Base-by-base conservation (phyloP, 2,329 filamentous ascomycete genomes). In the Coniella vitis region DNA sequence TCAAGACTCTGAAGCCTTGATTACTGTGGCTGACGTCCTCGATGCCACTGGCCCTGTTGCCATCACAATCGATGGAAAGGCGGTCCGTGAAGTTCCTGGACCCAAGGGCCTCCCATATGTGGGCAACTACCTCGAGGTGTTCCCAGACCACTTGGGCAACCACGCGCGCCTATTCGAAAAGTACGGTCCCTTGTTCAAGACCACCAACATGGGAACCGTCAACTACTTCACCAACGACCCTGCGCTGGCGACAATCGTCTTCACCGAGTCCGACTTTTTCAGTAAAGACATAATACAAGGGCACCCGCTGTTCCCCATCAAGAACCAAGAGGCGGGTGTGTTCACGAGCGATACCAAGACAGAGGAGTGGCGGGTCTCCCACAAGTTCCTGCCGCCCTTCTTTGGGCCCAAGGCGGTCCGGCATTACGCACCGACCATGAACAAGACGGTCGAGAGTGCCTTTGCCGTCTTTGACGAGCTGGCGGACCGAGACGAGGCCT, bases 371-470 rank as follows among this genome's bases (percentile, higher is more conserved):
- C 59, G 61, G 20, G 56, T 71, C 0, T 71, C 74, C 0, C 81
- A 83, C 66, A 84, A 83, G 59, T 84, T 82, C 60, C 55, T 83
- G 1, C 77, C 79, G 0, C 78, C 80, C 0, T 74, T 76, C 0
- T 64, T 83, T 10, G 72, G 72, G 0, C 78, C 79, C 29, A 81
- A 79, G 57, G 79, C 79, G 0, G 77, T 83, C 4, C 67, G 74
- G 1, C 79, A 83, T 55, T 83, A 83, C 52, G 71, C 76, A 0
- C 77, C 79, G 0, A 71, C 69, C 0, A 83, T 84, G 76, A 76
- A 81, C 53, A 60, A 67, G 40, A 74, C 72, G 0, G 68, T 78
- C 2, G 71, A 79, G 54, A 65, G 72, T 16, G 61, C 74, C 0
- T 81, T 74, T 57, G 65, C 63, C 5, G 69, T 74, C 2, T 74